Conservation (phyloP, 2,329 filamentous ascomycete species). For the Aspergillus fischeri region DNA sequence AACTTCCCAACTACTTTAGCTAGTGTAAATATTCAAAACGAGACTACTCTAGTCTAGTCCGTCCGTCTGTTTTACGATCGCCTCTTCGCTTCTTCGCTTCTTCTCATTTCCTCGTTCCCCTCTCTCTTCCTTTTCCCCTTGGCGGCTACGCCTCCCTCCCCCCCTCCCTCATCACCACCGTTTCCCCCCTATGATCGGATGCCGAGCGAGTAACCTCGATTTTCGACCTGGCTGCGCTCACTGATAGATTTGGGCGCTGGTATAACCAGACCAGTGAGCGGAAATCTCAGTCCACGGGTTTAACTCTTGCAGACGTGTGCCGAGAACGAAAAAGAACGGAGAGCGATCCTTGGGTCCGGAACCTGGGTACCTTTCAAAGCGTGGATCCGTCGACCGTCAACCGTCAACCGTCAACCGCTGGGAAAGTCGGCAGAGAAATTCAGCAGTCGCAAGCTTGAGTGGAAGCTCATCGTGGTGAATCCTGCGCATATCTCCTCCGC, state of each 20-base stretch:
- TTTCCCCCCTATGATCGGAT: neutral
- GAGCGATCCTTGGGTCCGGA: conserved; percentile 7
- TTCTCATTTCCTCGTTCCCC: conserved; percentile 1
- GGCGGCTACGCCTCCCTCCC: neutral
- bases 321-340: conserved; percentile 1
- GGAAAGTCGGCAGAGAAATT: neutral
- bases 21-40: neutral
- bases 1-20: too few relatives aligned
- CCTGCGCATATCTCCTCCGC: neutral
- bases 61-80: neutral
- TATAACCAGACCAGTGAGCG: neutral
- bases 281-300: neutral
- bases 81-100: neutral
- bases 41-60: neutral
- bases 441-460: neutral
- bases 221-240: neutral
- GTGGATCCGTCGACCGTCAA: conserved; percentile 9
- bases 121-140: neutral
- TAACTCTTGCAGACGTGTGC: neutral
- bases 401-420: neutral
- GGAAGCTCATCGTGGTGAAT: neutral
- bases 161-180: neutral
- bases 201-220: neutral
- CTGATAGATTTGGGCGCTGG: neutral
- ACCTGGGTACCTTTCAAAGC: conserved; percentile 8